phyloP scores from a whole-genome alignment of 1,284 basidiomycete species.

The Pseudozyma tsukubaensis region DNA sequence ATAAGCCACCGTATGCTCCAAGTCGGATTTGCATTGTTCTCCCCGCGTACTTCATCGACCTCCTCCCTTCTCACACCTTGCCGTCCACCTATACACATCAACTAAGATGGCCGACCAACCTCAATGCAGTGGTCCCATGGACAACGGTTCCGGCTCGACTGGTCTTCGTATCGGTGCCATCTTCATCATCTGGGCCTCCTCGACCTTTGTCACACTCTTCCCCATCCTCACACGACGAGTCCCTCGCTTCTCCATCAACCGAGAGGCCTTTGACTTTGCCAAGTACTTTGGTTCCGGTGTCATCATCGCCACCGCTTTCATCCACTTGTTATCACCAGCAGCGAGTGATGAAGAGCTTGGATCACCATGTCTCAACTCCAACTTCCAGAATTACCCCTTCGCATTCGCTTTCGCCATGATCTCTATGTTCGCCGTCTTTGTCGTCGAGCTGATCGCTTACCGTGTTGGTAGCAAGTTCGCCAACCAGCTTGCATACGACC shows the following conservation, averaged over 20 bases:
- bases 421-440: conserved; percentile 61
- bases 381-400: conserved; percentile 60
- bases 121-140: conserved; percentile 40
- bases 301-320: conserved; percentile 79
- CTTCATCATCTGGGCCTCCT: conserved; percentile 81
- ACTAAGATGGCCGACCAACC: conserved; percentile 33
- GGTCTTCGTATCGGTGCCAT: conserved; percentile 77
- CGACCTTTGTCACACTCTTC: conserved; percentile 78
- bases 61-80: not conserved
- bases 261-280: conserved; percentile 73
- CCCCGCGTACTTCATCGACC: not conserved
- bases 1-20: not conserved
- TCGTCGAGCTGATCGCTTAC: conserved; percentile 65
- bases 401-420: conserved; percentile 66
- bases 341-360: conserved; percentile 55
- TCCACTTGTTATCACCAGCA: conserved; percentile 68
- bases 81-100: not conserved
- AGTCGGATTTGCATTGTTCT: not conserved
- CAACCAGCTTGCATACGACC: conserved; percentile 59
- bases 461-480: conserved; percentile 56
- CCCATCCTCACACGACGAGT: conserved; percentile 80
- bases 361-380: conserved; percentile 51
- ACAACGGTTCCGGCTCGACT: conserved; percentile 34
- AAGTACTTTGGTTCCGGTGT: conserved; percentile 88
- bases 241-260: conserved; percentile 63